Conservation (phyloP, 768 basidiomycete species). For the Lactifluus pinguis region DNA sequence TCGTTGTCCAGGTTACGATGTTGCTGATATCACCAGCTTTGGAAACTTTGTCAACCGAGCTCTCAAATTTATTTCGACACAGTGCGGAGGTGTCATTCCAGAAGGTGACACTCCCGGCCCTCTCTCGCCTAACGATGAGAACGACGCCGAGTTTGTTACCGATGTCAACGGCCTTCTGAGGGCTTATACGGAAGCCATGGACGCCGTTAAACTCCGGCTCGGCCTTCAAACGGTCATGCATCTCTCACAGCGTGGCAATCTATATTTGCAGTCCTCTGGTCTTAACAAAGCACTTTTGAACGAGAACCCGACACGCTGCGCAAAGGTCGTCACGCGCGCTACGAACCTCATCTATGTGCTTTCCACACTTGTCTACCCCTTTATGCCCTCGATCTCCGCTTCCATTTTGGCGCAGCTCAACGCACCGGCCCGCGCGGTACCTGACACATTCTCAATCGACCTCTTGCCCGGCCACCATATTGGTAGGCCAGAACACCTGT, state of each 20-base stretch:
- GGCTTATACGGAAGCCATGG: conserved; percentile 83
- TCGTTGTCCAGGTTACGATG: no score
- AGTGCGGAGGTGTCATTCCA: conserved; percentile 73
- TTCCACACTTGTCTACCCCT: conserved; percentile 80
- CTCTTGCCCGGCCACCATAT: conserved; percentile 81
- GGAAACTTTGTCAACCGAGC: conserved; percentile 97
- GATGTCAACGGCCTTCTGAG: conserved; percentile 72
- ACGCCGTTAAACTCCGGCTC: conserved; percentile 78
- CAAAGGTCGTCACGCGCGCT: conserved; percentile 81
- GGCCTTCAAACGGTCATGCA: conserved; percentile 87
- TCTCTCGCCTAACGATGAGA: conserved; percentile 53
- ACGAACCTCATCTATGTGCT: conserved; percentile 90
- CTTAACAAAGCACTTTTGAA: conserved; percentile 85
- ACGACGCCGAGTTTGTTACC: conserved; percentile 67
- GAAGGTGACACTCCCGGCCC: conserved; percentile 69
- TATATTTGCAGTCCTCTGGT: conserved; percentile 87
- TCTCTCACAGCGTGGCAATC: conserved; percentile 82
- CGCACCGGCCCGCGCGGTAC: conserved; percentile 76
- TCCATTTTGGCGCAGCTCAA: conserved; percentile 82
- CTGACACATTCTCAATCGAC: conserved; percentile 64
- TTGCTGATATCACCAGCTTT: conserved; percentile 42
- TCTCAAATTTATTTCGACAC: conserved; percentile 85
- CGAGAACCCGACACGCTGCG: conserved; percentile 76
- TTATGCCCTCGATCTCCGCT: conserved; percentile 88
- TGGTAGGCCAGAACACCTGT: conserved; percentile 81